Base-by-base conservation (phyloP, 1,284 basidiomycete genomes). In the Puccinia coronata region DNA sequence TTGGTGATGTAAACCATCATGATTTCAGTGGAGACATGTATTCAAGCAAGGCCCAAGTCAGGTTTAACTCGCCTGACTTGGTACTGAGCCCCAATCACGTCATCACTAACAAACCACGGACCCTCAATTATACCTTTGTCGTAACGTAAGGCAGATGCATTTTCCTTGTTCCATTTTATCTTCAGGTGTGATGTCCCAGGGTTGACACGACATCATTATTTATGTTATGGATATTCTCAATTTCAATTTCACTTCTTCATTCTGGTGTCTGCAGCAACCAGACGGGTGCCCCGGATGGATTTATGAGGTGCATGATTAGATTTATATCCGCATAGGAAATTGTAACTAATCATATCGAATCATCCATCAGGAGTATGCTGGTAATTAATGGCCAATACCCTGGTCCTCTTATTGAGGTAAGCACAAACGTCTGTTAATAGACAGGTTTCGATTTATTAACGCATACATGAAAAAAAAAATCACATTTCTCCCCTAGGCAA, bases 351-450 rank as follows among this genome's bases (percentile, higher is more conserved):
- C 8, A 8, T 41, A 47, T 69, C 28, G 25, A 28, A 28, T 12
- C 39, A 0, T 47, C n/a, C 23, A 47, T 49, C 39, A 78, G 75
- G 65, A 65, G 34, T n/a, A 65, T 89, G 87, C 83, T 88, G 8
- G 88, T 88, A 4, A 87, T 89, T n/a, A 90, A 90, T 72, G 88
- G 87, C 1, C 85, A 87, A 78, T 88, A 84, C 72, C 89, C 89
- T 0, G 89, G 89, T 1, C 89, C 89, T 0, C 86, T 88, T 6
- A 87, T 89, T 76, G 88, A 89, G 82, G 89, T 86, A 1, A 89
- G 89, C 83, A 41, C 20, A 57, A n/a, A 8, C 25, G 39, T 67
- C 65, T 25, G 28, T 16, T 43, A n/a, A 47, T 3, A 20, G 39
- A 8, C 25, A 41, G 36, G n/a, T 5, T 43, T n/a, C n/a, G n/a